Conservation (phyloP, 2,329 filamentous ascomycete genomes). For the Aspergillus ibericus region DNA sequence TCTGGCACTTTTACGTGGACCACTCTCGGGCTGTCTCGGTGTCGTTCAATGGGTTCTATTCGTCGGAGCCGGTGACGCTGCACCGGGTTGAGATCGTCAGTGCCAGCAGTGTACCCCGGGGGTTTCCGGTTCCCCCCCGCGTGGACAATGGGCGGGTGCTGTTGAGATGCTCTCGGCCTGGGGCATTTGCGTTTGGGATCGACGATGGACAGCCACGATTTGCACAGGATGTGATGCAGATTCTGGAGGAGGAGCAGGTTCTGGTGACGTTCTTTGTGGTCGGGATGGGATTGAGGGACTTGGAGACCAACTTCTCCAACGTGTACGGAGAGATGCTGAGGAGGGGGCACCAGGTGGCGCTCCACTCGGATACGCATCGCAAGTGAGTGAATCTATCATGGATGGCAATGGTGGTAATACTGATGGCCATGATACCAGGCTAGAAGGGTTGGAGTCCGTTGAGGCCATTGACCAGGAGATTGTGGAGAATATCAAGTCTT, state of each 20-base stretch:
- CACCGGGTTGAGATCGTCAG: slow-evolving; percentile 62
- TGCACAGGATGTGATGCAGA: slow-evolving; percentile 61
- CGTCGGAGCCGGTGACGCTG: slow-evolving; percentile 51
- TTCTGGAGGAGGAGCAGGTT: slow-evolving; percentile 61
- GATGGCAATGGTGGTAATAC: background rate
- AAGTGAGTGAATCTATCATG: slow-evolving; percentile 38
- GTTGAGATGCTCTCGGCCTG: slow-evolving; percentile 65
- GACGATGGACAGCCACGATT: slow-evolving; percentile 65
- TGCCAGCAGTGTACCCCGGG: slow-evolving; percentile 47
- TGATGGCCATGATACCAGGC: slow-evolving; percentile 20
- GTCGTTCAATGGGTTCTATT: slow-evolving; percentile 66
- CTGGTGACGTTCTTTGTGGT: slow-evolving; percentile 72
- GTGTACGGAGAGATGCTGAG: slow-evolving; percentile 64
- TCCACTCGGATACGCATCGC: slow-evolving; percentile 70
- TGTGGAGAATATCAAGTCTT: slow-evolving; percentile 30
- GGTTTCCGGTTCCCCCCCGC: slow-evolving; percentile 58
- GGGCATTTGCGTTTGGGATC: slow-evolving; percentile 71
- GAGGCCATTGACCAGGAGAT: slow-evolving; percentile 42
- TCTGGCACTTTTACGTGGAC: slow-evolving; percentile 66
- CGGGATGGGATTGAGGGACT: slow-evolving; percentile 61
- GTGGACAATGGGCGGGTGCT: slow-evolving; percentile 61
- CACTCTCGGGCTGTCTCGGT: slow-evolving; percentile 58
- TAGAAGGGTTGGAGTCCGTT: slow-evolving; percentile 35
- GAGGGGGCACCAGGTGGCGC: slow-evolving; percentile 66
- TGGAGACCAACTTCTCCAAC: slow-evolving; percentile 59